Evolutionary conservation across 2,329 filamentous ascomycete genomes (phyloP), one percentile per base, ranked within the genome.

Genomic region (Alternaria tenuissima): DNA sequence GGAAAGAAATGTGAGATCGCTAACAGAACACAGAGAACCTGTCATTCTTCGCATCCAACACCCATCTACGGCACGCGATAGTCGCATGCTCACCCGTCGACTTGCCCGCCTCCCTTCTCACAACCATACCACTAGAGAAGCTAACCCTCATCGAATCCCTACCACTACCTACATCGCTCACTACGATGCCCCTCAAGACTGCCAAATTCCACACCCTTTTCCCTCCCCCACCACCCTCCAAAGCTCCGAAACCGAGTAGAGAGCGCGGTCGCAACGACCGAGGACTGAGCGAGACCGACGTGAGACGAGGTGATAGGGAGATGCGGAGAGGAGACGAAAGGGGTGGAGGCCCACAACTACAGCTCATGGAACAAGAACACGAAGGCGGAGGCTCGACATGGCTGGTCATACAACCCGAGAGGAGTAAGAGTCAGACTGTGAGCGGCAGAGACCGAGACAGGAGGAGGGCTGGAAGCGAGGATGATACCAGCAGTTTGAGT

Each of bases 321-420:
- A 60, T 52, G n/a, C 53, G 57, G 16, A 28, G 57, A 20, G 53
- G 57, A 7, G 57, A 57, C n/a, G 57, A 57, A 3, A 47, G 57
- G 32, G 53, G 46, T 2, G 38, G 41, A 20, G 71, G 70, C 0
- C 66, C 70, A 16, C 72, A 77, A 44, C 66, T 78, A 0, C 75
- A 77, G 56, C 72, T 78, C 34, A 76, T 71, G 68, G 73, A 78
- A 51, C 73, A 78, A 49, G 76, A 78, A 43, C 71, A 76, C 26
- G 65, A 70, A 0, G 70, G 69, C 3, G 75, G 75, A 3, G 76
- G 76, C 4, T 65, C 71, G 8, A 78, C 76, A 4, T 78, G 76
- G 76, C 66, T 78, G 8, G 76, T 78, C 3, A 78, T 78, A 49
- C 70, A 75, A 39, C 75, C 75, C 1, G 76, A 76, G 61, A 63